These are phyloP conservation scores for Cucurbita pepo DNA, from an alignment of 306 rosid genomes.

Conservation along the genomic window DNA sequence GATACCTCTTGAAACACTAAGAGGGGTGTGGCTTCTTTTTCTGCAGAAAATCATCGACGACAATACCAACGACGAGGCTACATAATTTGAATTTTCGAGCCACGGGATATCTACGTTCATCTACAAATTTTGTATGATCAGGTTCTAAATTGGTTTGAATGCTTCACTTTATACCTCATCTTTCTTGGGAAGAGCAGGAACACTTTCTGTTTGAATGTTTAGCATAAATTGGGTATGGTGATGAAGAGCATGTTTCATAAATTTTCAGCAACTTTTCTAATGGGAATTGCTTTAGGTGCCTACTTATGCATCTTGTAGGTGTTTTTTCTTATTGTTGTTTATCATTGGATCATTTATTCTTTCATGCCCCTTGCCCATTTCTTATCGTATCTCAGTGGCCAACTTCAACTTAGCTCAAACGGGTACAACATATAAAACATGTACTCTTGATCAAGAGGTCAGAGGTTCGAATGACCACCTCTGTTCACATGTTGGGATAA, in stretches of 20 bases:
- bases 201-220: neutral
- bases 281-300: neutral
- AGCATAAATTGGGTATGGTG: neutral
- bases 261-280: neutral
- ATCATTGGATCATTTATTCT: neutral
- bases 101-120: neutral
- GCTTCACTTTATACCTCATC: neutral
- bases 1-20: neutral
- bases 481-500: too few relatives aligned
- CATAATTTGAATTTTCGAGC: neutral
- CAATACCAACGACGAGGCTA: neutral
- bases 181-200: neutral
- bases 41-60: neutral
- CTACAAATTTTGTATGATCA: neutral
- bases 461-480: too few relatives aligned
- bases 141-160: neutral
- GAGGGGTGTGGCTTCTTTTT: neutral
- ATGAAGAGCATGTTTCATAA: neutral
- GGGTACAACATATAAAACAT: too few relatives aligned
- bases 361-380: neutral
- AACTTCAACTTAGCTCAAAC: too few relatives aligned
- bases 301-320: neutral
- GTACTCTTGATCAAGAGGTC: too few relatives aligned
- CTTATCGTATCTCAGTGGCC: too few relatives aligned
- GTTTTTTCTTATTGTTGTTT: neutral